Conservation (phyloP, 805 yeast genomes). For the Gaillardinia entomophila region DNA sequence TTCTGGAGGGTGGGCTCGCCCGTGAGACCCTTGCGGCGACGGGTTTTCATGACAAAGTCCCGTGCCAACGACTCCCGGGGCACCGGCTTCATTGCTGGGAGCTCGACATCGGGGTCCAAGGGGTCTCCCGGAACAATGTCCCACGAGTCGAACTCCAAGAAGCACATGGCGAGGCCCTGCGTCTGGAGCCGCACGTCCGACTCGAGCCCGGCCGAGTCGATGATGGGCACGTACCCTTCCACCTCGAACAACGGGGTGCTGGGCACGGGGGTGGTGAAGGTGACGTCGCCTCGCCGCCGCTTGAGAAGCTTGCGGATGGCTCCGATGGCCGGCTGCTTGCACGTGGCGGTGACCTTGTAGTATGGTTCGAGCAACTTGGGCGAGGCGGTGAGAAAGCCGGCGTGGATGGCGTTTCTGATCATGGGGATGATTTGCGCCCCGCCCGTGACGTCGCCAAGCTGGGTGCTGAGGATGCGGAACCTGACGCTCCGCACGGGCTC, state of each 20-base stretch:
- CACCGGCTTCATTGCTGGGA: constrained; percentile 75
- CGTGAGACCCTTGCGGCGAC: constrained; percentile 80
- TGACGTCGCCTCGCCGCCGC: constrained; percentile 62
- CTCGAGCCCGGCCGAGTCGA: constrained; percentile 86
- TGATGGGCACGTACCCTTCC: constrained; percentile 70
- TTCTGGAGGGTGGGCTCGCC: constrained; percentile 65
- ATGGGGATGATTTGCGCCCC: constrained; percentile 77
- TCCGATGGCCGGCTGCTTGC: constrained; percentile 43
- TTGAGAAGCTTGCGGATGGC: constrained; percentile 46
- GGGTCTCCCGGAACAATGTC: constrained; percentile 88
- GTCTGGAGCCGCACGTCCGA: constrained; percentile 76
- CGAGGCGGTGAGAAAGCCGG: constrained; percentile 69
- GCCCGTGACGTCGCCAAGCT: constrained; percentile 41
- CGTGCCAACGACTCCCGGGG: constrained; percentile 66
- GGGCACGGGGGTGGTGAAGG: constrained; percentile 47
- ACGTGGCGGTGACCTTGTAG: constrained; percentile 53
- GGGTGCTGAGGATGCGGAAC: constrained; percentile 64
- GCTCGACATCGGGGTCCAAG: constrained; percentile 54
- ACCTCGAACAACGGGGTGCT: constrained; percentile 67
- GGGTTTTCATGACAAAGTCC: constrained; percentile 83
- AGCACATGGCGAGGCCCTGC: constrained; percentile 72
- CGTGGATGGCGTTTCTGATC: constrained; percentile 76
- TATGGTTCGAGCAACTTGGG: constrained; percentile 83
- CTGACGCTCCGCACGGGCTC: constrained; percentile 68
- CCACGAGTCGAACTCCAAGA: constrained; percentile 67